Evolutionary conservation across 129 eudicot genomes (phyloP).

Genomic region (Tanacetum coccineum): DNA sequence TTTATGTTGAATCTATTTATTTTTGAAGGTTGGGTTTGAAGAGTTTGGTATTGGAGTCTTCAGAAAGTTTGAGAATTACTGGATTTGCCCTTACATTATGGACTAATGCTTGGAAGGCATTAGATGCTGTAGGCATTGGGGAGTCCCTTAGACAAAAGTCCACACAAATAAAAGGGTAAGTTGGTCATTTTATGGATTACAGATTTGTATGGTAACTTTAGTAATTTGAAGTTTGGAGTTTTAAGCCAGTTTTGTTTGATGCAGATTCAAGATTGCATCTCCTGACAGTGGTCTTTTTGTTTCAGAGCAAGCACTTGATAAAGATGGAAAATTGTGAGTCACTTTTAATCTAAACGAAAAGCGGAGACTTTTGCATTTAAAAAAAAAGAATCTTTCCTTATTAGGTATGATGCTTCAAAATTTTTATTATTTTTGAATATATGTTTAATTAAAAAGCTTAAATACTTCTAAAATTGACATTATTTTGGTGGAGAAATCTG

Average conservation of each 20-base stretch:
- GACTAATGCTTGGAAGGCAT: slow-evolving; percentile 84
- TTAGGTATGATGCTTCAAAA: too few species aligned
- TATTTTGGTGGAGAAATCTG: too few species aligned
- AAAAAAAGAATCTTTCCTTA: too few species aligned
- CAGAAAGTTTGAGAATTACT: slow-evolving; percentile 50
- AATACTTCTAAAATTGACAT: too few species aligned
- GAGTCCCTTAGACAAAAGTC: slow-evolving; percentile 47
- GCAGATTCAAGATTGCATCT: slow-evolving; percentile 37
- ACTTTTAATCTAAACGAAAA: too few species aligned
- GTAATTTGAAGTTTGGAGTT: background rate
- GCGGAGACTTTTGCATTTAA: too few species aligned
- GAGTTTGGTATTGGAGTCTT: slow-evolving; percentile 80
- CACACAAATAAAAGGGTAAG: slow-evolving; percentile 49
- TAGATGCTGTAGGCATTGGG: slow-evolving; percentile 74
- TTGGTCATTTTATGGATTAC: background rate
- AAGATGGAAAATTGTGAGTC: slow-evolving; percentile 41
- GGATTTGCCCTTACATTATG: slow-evolving; percentile 71
- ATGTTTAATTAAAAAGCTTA: too few species aligned
- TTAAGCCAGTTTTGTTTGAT: slow-evolving; percentile 10
- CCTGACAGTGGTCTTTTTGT: slow-evolving; percentile 35
- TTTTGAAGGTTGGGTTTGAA: slow-evolving; percentile 54
- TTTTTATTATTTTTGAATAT: too few species aligned
- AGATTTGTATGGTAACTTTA: background rate
- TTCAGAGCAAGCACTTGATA: slow-evolving; percentile 30
- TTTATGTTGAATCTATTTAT: background rate